Base-by-base conservation (phyloP, 148 eudicot species). In the Amaranthus hypochondriacus region DNA sequence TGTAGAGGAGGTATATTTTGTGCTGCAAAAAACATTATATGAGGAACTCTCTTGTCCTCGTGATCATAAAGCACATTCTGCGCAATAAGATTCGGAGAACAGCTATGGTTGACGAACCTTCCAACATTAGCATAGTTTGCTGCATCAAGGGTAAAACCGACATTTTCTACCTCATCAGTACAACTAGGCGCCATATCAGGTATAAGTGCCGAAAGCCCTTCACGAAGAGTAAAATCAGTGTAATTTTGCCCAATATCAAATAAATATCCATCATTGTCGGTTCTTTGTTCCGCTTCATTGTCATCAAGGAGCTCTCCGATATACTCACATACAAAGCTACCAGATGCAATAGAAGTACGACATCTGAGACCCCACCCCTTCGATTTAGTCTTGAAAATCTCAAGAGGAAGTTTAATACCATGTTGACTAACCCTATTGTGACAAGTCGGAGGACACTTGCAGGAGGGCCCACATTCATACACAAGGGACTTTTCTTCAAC, bases 341-440 rank as follows among this genome's bases (percentile, higher is more conserved):
- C 98, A 2, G 97, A 84, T 43, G 98, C 79, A 55, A 94, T 85
- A 50, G 91, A 87, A 74, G 81, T 84, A 14, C 87, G 71, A 47
- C 87, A 82, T 79, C 98, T 86, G 56, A 92, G 90, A 46, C 97
- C 98, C 98, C 98, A 94, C 5, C 98, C 98, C 74, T 93, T 84
- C 5, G 85, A 80, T 68, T 80, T 81, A 0, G 98, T 94, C 77
- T 94, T 94, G 79, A 94, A 94, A 68, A 94, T 88, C 81, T 94
- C 98, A 50, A 94, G 89, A 73, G 86, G 90, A 68, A 86, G 78
- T 72, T 79, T 88, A 48, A 89, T 81, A 44, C 98, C 98, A 56
- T 83, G 84, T 61, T 94, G 98, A 76, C 79, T 85, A 58, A 91
- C 98, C 69, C 98, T 78, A 71, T 94, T 91, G 66, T 85, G 82